Evolutionary conservation across 495 filamentous ascomycete species (phyloP).

Genomic region (Aspergillus bertholletiae): DNA sequence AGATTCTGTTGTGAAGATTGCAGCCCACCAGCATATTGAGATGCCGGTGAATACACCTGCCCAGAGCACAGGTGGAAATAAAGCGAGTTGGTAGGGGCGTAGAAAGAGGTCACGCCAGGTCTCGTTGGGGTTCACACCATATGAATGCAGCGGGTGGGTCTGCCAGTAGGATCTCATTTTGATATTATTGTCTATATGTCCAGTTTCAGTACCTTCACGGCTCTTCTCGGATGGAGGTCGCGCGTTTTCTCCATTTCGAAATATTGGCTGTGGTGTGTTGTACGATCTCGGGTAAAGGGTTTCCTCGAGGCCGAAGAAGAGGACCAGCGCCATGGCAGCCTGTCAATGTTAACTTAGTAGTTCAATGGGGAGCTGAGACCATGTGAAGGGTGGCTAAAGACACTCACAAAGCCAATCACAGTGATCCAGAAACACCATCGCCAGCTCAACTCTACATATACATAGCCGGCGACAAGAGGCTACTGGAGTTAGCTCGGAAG

Average conservation of each 20-base stretch:
- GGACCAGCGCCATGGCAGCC: background rate
- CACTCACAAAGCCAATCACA: background rate
- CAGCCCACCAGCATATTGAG: constrained; percentile 7
- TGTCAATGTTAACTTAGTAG: background rate
- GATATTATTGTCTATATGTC: background rate
- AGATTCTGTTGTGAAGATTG: background rate
- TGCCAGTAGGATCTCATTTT: background rate
- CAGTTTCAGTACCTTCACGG: background rate
- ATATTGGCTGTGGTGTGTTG: background rate
- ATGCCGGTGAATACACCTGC: background rate
- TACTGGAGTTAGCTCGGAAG: background rate
- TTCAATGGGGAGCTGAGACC: background rate
- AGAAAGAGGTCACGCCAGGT: background rate
- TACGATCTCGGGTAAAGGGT: background rate
- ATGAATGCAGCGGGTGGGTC: constrained; percentile 1
- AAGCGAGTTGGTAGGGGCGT: background rate
- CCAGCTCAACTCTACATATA: background rate
- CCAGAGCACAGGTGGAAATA: constrained; percentile 1
- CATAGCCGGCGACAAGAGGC: constrained; percentile 1
- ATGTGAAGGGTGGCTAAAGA: background rate
- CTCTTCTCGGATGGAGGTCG: background rate
- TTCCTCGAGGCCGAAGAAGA: background rate
- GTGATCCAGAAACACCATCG: constrained; percentile 2
- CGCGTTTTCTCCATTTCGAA: background rate
- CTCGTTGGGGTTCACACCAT: background rate